A percentile compares a stretch with the other conserved stretches of the same genome.
Conservation (phyloP, 2,329 filamentous ascomycete genomes). For the Lecanicillium sp. region DNA sequence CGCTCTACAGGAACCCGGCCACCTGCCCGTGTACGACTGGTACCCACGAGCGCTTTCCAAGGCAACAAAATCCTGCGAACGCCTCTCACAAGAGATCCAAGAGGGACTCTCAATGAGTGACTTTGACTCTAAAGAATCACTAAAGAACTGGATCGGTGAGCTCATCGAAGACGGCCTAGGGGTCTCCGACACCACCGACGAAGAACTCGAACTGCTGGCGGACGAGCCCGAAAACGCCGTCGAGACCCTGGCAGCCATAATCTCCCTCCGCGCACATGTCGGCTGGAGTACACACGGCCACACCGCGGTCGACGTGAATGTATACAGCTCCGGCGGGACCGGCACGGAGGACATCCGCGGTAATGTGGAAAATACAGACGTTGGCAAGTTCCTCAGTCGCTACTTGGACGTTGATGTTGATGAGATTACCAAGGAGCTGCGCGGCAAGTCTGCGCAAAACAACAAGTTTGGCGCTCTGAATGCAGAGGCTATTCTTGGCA, state of each 20-base stretch:
- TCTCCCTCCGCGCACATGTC: conserved; percentile 78
- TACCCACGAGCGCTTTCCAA: conserved; percentile 69
- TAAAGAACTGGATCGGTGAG: conserved; percentile 57
- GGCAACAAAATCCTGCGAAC: conserved; percentile 70
- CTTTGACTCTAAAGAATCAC: conserved; percentile 24
- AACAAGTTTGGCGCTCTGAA: conserved; percentile 3
- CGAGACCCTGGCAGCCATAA: conserved; percentile 68
- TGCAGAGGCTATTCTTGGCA: background rate
- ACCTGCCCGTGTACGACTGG: conserved; percentile 61
- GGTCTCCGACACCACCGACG: conserved; percentile 61
- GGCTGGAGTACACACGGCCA: conserved; percentile 96
- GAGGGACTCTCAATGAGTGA: conserved; percentile 42
- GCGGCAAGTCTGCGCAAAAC: conserved; percentile 33
- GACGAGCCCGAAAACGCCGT: conserved; percentile 45
- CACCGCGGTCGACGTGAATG: conserved; percentile 89
- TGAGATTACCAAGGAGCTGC: conserved; percentile 67
- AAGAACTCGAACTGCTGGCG: conserved; percentile 62
- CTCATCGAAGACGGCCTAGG: conserved; percentile 67
- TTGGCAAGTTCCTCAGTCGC: conserved; percentile 70
- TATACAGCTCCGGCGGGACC: conserved; percentile 71
- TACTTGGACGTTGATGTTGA: conserved; percentile 78
- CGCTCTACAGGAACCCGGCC: conserved; percentile 56
- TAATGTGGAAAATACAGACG: conserved; percentile 91
- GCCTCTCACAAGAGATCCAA: conserved; percentile 55
- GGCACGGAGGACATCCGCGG: conserved; percentile 59